These are phyloP conservation scores for Tuber melanosporum DNA, from an alignment of 495 filamentous ascomycete genomes.

Conservation along the genomic window DNA sequence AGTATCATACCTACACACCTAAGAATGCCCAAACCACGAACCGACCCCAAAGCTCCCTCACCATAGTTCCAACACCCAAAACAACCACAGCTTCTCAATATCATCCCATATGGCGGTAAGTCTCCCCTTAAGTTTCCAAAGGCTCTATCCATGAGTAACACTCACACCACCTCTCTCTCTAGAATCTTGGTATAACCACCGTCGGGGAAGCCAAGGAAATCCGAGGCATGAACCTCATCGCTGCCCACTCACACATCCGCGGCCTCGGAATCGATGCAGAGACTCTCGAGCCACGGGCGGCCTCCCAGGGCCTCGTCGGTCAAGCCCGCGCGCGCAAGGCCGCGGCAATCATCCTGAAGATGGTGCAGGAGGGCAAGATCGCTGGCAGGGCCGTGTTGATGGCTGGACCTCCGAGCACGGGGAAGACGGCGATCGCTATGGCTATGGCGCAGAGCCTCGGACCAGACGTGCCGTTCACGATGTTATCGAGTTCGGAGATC, in stretches of 20 bases:
- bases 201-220: conserved; percentile 91
- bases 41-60: background rate
- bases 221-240: conserved; percentile 89
- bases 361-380: conserved; percentile 98
- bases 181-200: conserved; percentile 61
- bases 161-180: background rate
- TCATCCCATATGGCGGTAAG: background rate
- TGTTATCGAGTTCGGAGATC: conserved; percentile 89
- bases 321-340: conserved; percentile 95
- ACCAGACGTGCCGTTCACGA: conserved; percentile 89
- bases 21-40: background rate
- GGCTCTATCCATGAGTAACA: background rate
- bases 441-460: conserved; percentile 96
- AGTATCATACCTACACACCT: background rate
- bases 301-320: conserved; percentile 94
- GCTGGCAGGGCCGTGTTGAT: conserved; percentile 92
- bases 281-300: conserved; percentile 73
- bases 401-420: conserved; percentile 92
- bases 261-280: conserved; percentile 90
- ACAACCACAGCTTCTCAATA: background rate
- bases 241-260: conserved; percentile 95
- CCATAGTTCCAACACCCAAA: background rate
- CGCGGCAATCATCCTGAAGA: conserved; percentile 88
- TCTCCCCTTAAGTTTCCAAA: background rate
- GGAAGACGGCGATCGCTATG: conserved; percentile 98